Evolutionary conservation across 2,329 filamentous ascomycete species (phyloP), one percentile per base, ranked within the genome.

Genomic region (Chaetoscypha palmicola): DNA sequence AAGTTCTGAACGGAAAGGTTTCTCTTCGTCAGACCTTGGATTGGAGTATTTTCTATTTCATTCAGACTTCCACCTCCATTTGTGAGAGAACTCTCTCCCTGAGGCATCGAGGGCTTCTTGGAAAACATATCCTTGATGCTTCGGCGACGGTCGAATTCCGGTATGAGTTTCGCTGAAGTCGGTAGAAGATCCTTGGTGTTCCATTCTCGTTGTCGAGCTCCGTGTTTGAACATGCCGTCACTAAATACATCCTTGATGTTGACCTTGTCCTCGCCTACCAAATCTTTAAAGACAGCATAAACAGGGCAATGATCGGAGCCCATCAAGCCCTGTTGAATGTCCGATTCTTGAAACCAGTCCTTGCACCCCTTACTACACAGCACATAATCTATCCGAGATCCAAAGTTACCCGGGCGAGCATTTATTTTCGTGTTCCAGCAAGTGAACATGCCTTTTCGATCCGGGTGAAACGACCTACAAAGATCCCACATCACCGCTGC

Each of bases 281-380:
- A 68, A 26, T 90, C 78, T 14, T 81, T 78, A 19, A 94, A 70
- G 2, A 76, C 73, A 1, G 82, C 88, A 62, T 84, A 97, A 1
- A 97, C 91, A 0, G 92, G 92, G 57, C 92, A 98, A 63, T 98
- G 92, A 60, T 98, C 92, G 1, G 91, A 97, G 0, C 92, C 92
- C 74, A 94, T 83, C 17, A 97, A 68, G 0, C 90, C 90, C 64
- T 95, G 88, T 62, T 97, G 92, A 23, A 97, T 97, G 57, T 96
- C 81, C 5, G 87, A 78, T 33, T 81, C 77, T 20, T 68, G 70
- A 57, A 95, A 85, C 88, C 90, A 96, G 40, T 76, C 68, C 57
- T 81, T 85, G 70, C 95, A 85, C 26, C 77, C 75, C 31, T 82
- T 71, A 52, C 81, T 92, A 61, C 88, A 94, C 3, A 97, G 73